These are phyloP conservation scores for Glycyrrhiza uralensis DNA, from an alignment of 306 rosid genomes.

Conservation along the genomic window DNA sequence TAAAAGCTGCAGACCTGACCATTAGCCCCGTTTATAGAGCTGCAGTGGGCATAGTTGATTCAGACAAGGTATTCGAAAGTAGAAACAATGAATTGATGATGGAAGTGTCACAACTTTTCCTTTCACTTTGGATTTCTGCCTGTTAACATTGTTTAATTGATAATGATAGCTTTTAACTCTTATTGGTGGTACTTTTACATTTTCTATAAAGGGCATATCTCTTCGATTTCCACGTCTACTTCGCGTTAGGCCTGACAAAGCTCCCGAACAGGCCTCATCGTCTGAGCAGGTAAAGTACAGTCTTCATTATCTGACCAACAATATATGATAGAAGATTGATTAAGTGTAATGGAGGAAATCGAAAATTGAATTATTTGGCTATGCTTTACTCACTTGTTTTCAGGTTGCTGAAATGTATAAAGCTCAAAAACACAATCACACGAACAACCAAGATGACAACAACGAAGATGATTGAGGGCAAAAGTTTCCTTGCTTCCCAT, in stretches of 20 bases:
- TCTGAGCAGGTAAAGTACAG: constrained; percentile 65
- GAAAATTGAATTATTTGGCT: not conserved
- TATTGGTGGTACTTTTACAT: constrained; percentile 12
- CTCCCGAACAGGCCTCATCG: constrained; percentile 78
- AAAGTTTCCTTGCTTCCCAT: constrained; percentile 6
- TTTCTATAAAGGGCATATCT: constrained; percentile 65
- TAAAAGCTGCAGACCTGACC: constrained; percentile 94
- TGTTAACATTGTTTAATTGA: constrained; percentile 10
- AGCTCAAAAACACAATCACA: constrained; percentile 65
- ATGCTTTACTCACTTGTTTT: constrained; percentile 2
- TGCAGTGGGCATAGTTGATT: constrained; percentile 76
- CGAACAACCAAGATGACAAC: constrained; percentile 51
- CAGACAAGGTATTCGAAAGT: constrained; percentile 85
- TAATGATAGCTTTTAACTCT: constrained; percentile 4
- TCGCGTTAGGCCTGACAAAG: constrained; percentile 82
- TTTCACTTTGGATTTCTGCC: not conserved
- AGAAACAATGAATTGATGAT: constrained; percentile 1
- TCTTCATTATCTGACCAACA: not conserved
- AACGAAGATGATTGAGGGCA: constrained; percentile 59
- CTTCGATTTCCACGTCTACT: constrained; percentile 85
- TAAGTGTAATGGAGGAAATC: not conserved
- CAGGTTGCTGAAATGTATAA: constrained; percentile 90
- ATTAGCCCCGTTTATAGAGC: constrained; percentile 94
- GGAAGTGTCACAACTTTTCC: not conserved
- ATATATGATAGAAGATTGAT: not conserved